Conservation (phyloP, 1,284 basidiomycete species). For the Ustilago shanxiensis region DNA sequence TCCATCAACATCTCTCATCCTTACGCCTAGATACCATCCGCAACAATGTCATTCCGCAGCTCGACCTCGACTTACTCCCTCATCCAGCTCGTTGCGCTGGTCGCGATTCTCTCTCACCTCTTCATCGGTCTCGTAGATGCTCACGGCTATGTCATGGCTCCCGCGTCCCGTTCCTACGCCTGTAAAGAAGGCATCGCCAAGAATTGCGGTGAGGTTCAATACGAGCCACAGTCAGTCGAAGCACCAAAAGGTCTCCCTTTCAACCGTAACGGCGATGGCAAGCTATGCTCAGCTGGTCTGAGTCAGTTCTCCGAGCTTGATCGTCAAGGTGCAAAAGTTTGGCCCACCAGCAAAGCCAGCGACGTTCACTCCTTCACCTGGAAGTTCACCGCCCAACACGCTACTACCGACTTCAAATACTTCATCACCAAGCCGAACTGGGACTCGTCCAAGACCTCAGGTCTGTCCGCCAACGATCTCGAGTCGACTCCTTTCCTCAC, state of each 20-base stretch:
- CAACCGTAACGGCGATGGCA: constrained; percentile 24
- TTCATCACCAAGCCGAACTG: constrained; percentile 45
- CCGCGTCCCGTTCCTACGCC: constrained; percentile 76
- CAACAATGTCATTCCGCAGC: not conserved
- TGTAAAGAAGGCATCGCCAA: constrained; percentile 68
- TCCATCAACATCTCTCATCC: not conserved
- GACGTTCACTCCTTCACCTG: constrained; percentile 38
- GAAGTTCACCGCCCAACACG: constrained; percentile 51
- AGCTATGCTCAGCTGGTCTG: constrained; percentile 53
- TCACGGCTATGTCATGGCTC: constrained; percentile 68
- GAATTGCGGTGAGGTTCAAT: constrained; percentile 52
- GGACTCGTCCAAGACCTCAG: constrained; percentile 23
- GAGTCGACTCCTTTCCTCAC: constrained; percentile 43
- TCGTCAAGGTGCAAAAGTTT: constrained; percentile 27
- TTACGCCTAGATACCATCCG: constrained; percentile 5
- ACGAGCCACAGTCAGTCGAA: constrained; percentile 53
- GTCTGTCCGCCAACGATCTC: constrained; percentile 32
- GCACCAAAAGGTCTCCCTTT: constrained; percentile 52
- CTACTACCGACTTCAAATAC: constrained; percentile 56
- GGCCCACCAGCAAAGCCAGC: constrained; percentile 34
- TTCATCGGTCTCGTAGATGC: constrained; percentile 44
- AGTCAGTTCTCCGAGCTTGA: constrained; percentile 42
- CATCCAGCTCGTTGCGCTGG: constrained; percentile 40
- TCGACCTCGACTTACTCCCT: constrained; percentile 16
- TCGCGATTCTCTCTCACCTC: constrained; percentile 37